Evolutionary conservation across 2,329 filamentous ascomycete species (phyloP), one percentile per base, ranked within the genome.

Genomic region (Hymenoscyphus fructigenus): DNA sequence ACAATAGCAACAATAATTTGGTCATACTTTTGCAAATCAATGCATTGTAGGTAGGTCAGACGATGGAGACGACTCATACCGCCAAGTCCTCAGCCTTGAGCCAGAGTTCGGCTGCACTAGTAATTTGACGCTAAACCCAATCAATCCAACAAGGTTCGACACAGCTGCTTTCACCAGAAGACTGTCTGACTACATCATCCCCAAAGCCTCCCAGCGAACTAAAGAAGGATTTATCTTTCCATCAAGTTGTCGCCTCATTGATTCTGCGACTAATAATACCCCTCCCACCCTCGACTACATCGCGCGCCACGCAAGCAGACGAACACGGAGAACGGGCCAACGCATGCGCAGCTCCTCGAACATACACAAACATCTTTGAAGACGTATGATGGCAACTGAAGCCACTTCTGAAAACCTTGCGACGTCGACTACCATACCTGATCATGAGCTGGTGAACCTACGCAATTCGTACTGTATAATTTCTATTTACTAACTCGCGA

Each of bases 301-400:
- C 61, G 58, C 36, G 59, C 57, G 29, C 62, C 34, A 61, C 60
- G 58, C 60, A 63, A 61, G 53, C 65, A 69, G 68, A 67, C 67
- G 50, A 70, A 65, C 67, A 66, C 59, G 59, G 36, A 71, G 62
- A 62, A 66, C 67, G 67, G 68, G 69, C 68, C 71, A 71, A 73
- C 73, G 71, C 70, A 76, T 76, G 75, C 73, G 73, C 71, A 74
- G 66, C 68, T 69, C 65, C 65, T 69, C 53, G 65, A 70, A 72
- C 74, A 74, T 68, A 63, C 66, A 66, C 65, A 72, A 69, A 72
- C 68, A 71, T 62, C 60, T 66, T 73, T 76, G 76, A 80, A 79
- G 78, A 82, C 84, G 84, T 83, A 87, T 85, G 84, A 87, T 87
- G 85, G 85, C 84, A 82, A 84, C 84, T 82, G 85, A 85, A 83